Conservation (phyloP, 1,284 basidiomycete species). For the Bjerkandera adusta region DNA sequence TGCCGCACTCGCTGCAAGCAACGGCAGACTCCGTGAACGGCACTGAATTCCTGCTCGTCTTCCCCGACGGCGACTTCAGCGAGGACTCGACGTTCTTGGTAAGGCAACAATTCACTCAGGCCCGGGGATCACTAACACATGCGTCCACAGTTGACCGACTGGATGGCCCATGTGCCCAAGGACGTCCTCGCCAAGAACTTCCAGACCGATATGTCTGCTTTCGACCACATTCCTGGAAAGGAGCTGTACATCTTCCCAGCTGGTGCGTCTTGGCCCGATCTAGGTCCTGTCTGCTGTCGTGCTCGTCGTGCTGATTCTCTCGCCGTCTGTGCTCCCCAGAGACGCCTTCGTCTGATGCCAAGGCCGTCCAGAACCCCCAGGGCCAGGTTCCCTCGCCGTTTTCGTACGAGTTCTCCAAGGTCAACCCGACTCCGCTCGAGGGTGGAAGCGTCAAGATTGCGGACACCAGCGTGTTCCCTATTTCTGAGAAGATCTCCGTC, state of each 20-base stretch:
- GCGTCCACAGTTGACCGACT: slow-evolving; percentile 50
- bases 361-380: slow-evolving; percentile 33
- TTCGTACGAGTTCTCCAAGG: slow-evolving; percentile 49
- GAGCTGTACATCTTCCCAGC: slow-evolving; percentile 59
- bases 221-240: slow-evolving; percentile 47
- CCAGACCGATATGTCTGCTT: slow-evolving; percentile 48
- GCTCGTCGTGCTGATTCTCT: background rate
- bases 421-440: slow-evolving; percentile 36
- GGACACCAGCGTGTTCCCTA: slow-evolving; percentile 55
- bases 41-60: slow-evolving; percentile 68
- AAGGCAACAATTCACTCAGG: too few relatives aligned
- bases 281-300: background rate
- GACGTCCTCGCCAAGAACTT: slow-evolving; percentile 72
- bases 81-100: slow-evolving; percentile 70
- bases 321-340: slow-evolving; percentile 9
- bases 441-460: slow-evolving; percentile 63
- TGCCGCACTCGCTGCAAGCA: slow-evolving; percentile 47
- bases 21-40: slow-evolving; percentile 52
- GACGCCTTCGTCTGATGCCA: slow-evolving; percentile 19
- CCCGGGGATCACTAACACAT: too few relatives aligned
- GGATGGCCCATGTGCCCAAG: slow-evolving; percentile 58
- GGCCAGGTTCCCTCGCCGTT: slow-evolving; percentile 44
- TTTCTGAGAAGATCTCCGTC: slow-evolving; percentile 51
- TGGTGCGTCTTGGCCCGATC: slow-evolving; percentile 29
- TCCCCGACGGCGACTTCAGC: slow-evolving; percentile 62